These are phyloP conservation scores for Binderoboletus segoi DNA, from an alignment of 1,284 basidiomycete species.

Conservation along the genomic window DNA sequence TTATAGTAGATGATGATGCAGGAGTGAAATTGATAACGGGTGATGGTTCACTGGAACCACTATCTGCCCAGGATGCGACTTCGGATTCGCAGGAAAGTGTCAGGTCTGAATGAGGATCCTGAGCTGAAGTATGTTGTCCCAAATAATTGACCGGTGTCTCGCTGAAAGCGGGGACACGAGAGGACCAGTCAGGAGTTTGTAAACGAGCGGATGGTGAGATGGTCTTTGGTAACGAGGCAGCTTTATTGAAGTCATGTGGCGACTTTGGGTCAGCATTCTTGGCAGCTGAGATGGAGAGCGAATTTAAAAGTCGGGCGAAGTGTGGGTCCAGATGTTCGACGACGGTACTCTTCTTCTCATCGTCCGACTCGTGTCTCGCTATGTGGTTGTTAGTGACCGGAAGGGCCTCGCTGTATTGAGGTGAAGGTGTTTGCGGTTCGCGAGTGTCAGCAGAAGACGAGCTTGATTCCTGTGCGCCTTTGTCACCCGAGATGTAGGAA, in stretches of 20 bases:
- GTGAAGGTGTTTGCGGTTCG: constrained; percentile 65
- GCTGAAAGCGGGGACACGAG: constrained; percentile 31
- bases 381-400: constrained; percentile 21
- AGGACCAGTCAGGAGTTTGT: constrained; percentile 36
- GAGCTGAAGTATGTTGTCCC: constrained; percentile 1
- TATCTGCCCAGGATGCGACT: constrained; percentile 26
- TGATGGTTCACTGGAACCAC: constrained; percentile 14
- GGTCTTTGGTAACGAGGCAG: constrained; percentile 10
- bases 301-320: constrained; percentile 65
- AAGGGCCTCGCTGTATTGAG: constrained; percentile 49
- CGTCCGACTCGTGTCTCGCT: constrained; percentile 24
- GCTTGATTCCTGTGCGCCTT: constrained; percentile 57
- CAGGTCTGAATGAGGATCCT: constrained; percentile 8
- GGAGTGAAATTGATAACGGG: constrained; percentile 2
- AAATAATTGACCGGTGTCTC: constrained; percentile 10
- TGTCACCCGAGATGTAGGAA: constrained; percentile 25
- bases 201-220: constrained; percentile 14
- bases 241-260: neutral
- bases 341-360: constrained; percentile 27
- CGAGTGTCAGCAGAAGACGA: constrained; percentile 64
- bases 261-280: constrained; percentile 22
- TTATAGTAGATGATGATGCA: constrained; percentile 11
- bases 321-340: constrained; percentile 58
- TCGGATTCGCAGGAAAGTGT: constrained; percentile 15
- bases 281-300: constrained; percentile 63